A percentile compares a stretch with the other conserved stretches of the same genome.
Conservation (phyloP, 371 early-diverging fungal species). For the Rhizomucor pusillus region DNA sequence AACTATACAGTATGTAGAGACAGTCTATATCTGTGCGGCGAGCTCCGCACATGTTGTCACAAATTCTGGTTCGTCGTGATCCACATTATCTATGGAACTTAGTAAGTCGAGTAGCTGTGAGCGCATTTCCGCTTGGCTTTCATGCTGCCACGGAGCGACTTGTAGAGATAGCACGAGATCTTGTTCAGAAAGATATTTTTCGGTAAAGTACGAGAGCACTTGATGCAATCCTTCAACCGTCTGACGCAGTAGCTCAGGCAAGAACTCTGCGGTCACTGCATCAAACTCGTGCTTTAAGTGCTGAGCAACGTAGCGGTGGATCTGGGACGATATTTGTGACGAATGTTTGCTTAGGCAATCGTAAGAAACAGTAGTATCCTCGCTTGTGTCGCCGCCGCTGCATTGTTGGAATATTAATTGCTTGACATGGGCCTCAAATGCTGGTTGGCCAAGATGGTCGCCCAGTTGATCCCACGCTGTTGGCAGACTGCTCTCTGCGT, state of each 20-base stretch:
- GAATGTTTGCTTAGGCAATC: constrained; percentile 26
- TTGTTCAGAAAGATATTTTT: constrained; percentile 22
- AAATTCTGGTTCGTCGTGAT: constrained; percentile 5
- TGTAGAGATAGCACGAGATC: constrained; percentile 21
- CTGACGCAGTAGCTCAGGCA: constrained; percentile 34
- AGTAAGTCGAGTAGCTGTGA: constrained; percentile 3
- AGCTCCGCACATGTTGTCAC: constrained; percentile 8
- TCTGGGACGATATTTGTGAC: constrained; percentile 13
- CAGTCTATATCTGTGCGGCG: no score
- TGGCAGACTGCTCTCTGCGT: constrained; percentile 37
- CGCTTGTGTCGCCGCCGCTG: not conserved
- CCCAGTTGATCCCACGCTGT: constrained; percentile 38
- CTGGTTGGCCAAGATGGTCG: constrained; percentile 23
- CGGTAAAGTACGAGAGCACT: constrained; percentile 36
- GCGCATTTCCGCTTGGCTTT: not conserved
- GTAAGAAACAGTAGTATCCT: constrained; percentile 15
- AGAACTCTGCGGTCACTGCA: constrained; percentile 17
- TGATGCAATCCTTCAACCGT: constrained; percentile 32
- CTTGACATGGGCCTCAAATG: constrained; percentile 27
- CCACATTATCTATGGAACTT: not conserved
- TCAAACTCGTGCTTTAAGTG: constrained; percentile 26
- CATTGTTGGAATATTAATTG: constrained; percentile 18
- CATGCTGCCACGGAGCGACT: constrained; percentile 30
- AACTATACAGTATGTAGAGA: no score
- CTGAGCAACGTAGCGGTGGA: constrained; percentile 28